A percentile compares a stretch with the other conserved stretches of the same genome.
phyloP scores from a whole-genome alignment of 768 basidiomycete species.

The Lepiota brunneoincarnata region DNA sequence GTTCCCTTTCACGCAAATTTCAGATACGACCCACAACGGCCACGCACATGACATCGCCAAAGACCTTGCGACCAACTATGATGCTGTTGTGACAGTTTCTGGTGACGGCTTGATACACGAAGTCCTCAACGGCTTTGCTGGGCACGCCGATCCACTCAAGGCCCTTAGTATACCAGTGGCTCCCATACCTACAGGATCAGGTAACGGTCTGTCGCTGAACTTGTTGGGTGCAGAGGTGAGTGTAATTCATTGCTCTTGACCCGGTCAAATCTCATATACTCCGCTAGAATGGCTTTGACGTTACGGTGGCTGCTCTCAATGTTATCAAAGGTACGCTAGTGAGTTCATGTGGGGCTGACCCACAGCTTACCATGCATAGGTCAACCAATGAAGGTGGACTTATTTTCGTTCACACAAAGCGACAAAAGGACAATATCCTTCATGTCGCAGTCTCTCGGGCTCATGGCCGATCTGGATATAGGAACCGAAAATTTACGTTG shows the following conservation, averaged over 20 bases:
- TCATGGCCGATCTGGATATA: conserved; percentile 84
- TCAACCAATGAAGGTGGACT: conserved; percentile 67
- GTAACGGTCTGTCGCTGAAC: conserved; percentile 74
- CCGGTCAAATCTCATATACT: conserved; percentile 4
- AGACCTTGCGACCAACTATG: conserved; percentile 54
- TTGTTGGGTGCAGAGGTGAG: conserved; percentile 64
- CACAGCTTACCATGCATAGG: conserved; percentile 38
- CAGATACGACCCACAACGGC: conserved; percentile 61
- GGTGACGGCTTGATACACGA: conserved; percentile 87
- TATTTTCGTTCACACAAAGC: conserved; percentile 74
- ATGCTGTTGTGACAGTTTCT: conserved; percentile 73
- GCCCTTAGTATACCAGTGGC: conserved; percentile 71
- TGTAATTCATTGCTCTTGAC: neutral
- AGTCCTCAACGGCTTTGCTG: conserved; percentile 77
- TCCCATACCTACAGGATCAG: conserved; percentile 81
- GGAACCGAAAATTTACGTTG: conserved; percentile 83
- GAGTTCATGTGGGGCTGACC: neutral
- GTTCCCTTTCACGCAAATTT: neutral
- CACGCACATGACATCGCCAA: conserved; percentile 70
- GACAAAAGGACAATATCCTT: conserved; percentile 67
- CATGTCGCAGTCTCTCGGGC: conserved; percentile 79
- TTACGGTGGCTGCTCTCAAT: conserved; percentile 72
- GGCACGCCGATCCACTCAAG: conserved; percentile 53
- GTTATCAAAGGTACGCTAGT: conserved; percentile 65
- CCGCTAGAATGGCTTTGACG: conserved; percentile 62